Evolutionary conservation across 106 monocot species (phyloP), one percentile per base, ranked within the genome.

Genomic region (Dioscorea alata): DNA sequence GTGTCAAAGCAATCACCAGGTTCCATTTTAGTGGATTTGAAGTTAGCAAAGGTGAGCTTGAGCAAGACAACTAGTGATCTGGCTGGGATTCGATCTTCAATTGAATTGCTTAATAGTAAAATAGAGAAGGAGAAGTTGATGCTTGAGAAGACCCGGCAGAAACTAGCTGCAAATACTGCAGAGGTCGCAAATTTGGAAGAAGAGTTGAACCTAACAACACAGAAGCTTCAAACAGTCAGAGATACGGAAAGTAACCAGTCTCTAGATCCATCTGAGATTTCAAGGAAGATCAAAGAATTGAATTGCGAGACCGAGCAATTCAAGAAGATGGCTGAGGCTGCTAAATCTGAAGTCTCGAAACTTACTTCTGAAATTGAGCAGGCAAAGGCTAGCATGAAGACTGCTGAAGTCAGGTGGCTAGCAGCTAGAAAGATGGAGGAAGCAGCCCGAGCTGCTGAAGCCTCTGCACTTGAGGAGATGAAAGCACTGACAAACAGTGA

Each of bases 381-480:
- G 53, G 77, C 49, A 32, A 84, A 84, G 57, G 58, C 63, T 49
- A 74, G 71, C 48, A 80, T 80, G 63, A 91, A 74, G 65, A 80
- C 81, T 23, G 81, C 77, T 50, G 88, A 96, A 58, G 75, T 82
- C 22, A 75, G 83, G 53, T 83, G 49, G 42, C 59, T 78, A 68
- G 94, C 90, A 57, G 88, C 91, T 10, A 85, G 78, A 70, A 95
- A 89, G 71, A 79, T 91, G 82, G 88, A 91, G 86, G 82, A 86
- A 68, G 81, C 91, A 6, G 88, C 91, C 59, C 85, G 73, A 83
- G 85, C 90, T 63, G 72, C 83, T 33, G 84, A 90, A 79, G 65
- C 76, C 19, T 61, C 66, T 60, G 79, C 84, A 31, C 71, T 90
- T 67, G 78, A 78, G 65, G 73, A 90, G 68, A 80, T 83, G 31